A percentile compares a stretch with the other conserved stretches of the same genome.
Evolutionary conservation across 768 basidiomycete species (phyloP).

Genomic region (Leccinum ochraceum): DNA sequence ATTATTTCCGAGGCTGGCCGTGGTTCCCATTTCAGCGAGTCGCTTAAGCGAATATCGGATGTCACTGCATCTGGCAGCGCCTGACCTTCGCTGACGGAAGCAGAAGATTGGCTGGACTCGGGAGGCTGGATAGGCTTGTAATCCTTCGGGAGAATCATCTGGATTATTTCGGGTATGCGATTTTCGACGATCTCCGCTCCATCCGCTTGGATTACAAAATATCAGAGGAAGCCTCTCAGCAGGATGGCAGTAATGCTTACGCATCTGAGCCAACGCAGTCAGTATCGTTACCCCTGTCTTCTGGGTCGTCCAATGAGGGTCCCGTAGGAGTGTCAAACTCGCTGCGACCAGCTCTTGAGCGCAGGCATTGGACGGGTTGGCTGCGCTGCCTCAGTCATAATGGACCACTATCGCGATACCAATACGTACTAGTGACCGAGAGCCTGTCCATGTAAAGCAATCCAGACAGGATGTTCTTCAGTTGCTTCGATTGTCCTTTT

Average conservation of each 20-base stretch:
- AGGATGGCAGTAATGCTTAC: background rate
- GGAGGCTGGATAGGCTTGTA: no score
- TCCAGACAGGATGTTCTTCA: slow-evolving; percentile 23
- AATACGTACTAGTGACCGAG: slow-evolving; percentile 8
- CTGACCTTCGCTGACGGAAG: no score
- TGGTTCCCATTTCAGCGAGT: no score
- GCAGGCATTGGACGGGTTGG: no score
- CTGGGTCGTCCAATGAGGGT: slow-evolving; percentile 16
- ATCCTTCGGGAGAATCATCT: no score
- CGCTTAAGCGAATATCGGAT: no score
- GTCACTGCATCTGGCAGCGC: no score
- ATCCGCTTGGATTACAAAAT: background rate
- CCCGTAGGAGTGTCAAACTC: slow-evolving; percentile 8
- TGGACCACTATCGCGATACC: accelerated
- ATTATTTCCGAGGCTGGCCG: no score
- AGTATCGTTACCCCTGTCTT: slow-evolving; percentile 25
- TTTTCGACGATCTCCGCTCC: background rate
- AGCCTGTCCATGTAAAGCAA: slow-evolving; percentile 5
- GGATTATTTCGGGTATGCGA: background rate
- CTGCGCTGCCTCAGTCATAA: background rate
- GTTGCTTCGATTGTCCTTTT: slow-evolving; percentile 7
- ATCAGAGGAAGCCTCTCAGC: background rate
- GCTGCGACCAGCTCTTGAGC: no score
- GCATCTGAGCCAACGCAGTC: slow-evolving; percentile 20
- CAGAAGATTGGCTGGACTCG: no score